Evolutionary conservation across 2,329 filamentous ascomycete species (phyloP).

Genomic region (Stenocarpella maydis): DNA sequence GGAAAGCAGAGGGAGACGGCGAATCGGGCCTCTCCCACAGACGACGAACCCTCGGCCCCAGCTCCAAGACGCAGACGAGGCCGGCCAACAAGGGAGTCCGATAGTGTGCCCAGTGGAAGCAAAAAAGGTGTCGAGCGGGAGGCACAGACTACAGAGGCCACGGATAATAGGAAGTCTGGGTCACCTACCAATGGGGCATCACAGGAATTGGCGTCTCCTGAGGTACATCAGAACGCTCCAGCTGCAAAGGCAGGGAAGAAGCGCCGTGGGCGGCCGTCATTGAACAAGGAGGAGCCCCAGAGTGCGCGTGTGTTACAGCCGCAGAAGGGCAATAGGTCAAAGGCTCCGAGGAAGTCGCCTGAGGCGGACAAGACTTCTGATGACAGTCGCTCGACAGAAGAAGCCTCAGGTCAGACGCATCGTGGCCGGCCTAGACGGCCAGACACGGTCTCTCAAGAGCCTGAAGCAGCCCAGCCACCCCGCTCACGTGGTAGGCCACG

Average conservation of each 20-base stretch:
- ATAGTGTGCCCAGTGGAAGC: not conserved
- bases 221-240: not conserved
- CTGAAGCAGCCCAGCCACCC: slow-evolving; percentile 5
- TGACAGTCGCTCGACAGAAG: slow-evolving; percentile 25
- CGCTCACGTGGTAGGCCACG: not conserved
- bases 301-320: not conserved
- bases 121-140: not conserved
- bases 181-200: not conserved
- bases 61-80: slow-evolving; percentile 24
- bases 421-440: slow-evolving; percentile 35
- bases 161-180: not conserved
- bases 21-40: not conserved
- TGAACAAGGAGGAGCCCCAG: not conserved
- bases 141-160: not conserved
- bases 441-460: slow-evolving; percentile 1
- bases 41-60: not conserved
- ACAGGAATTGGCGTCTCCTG: not conserved
- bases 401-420: slow-evolving; percentile 33
- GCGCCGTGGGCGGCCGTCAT: slow-evolving; percentile 8
- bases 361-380: not conserved
- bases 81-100: not conserved
- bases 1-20: slow-evolving; percentile 2
- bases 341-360: not conserved
- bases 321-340: slow-evolving; percentile 16
- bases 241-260: not conserved